Evolutionary conservation across 352 stramenopile genomes (phyloP), one percentile per base, ranked within the genome.

Genomic region (Globisporangium cederbergense): DNA sequence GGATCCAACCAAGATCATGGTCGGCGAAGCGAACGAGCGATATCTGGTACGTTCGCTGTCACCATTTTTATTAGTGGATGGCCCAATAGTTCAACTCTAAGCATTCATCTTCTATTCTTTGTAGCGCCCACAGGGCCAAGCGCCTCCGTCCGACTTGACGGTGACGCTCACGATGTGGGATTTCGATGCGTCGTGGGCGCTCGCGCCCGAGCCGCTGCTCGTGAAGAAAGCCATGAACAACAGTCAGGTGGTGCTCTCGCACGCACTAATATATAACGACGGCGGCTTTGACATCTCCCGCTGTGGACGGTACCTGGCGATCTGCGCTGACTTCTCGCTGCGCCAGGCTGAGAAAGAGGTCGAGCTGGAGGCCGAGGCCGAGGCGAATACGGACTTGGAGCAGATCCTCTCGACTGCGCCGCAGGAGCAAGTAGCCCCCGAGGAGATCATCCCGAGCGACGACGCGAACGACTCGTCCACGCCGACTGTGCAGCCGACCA

Each of bases 181-280:
- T 70, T 98, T 98, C 62, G 88, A 98, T 77, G 77, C 85, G 11
- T 81, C 84, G 18, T 95, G 86, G 86, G 77, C 86, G 5, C 58
- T 91, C 25, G 83, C 86, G 2, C 71, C 81, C 3, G 83, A 95
- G 62, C 86, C 84, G 14, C 66, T 90, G 11, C 63, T 90, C 43
- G 80, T 75, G 40, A 91, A 89, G 60, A 93, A 93, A 58, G 86
- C 86, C 10, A 95, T 95, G 86, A 81, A 89, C 59, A 91, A 92
- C 64, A 90, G 84, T 30, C 85, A 83, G 10, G 73, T 90, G 0
- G 83, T 96, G 64, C 71, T 98, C 47, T 93, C 89, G 1, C 88
- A 97, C 60, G 93, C 96, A 4, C 82, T 99, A 57, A 89, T 99
- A 32, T 99, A 99, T 76, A 99, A 98, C 68, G 96, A 99, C 72